Conservation (phyloP, 805 yeast genomes). For the Brettanomyces nanus region DNA sequence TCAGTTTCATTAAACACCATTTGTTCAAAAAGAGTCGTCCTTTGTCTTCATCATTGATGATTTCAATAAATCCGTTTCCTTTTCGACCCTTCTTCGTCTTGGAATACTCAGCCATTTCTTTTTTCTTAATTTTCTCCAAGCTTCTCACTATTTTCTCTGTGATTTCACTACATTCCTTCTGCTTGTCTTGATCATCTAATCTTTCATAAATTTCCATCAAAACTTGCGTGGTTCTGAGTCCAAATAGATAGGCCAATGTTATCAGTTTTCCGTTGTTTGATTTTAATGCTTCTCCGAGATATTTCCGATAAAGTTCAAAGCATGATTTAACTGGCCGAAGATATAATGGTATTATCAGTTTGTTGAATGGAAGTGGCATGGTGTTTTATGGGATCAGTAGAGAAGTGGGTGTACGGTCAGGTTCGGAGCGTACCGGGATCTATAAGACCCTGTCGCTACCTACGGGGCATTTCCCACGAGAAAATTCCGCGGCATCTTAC, state of each 20-base stretch:
- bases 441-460: too few species aligned
- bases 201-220: constrained; percentile 7
- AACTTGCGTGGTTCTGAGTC: constrained; percentile 9
- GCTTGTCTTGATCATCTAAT: background rate
- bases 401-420: too few species aligned
- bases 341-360: background rate
- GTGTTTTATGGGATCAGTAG: too few species aligned
- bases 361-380: too few species aligned
- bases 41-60: constrained; percentile 51
- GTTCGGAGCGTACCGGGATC: too few species aligned
- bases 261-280: constrained; percentile 5
- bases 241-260: constrained; percentile 13
- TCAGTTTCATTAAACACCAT: constrained; percentile 10
- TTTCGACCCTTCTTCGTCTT: constrained; percentile 69
- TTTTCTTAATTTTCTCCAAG: constrained; percentile 75
- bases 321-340: constrained; percentile 1
- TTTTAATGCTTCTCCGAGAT: constrained; percentile 5
- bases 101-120: constrained; percentile 92
- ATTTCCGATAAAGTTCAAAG: constrained; percentile 8
- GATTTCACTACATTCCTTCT: constrained; percentile 1
- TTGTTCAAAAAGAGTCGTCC: constrained; percentile 11
- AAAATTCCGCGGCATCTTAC: too few species aligned
- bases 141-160: constrained; percentile 4
- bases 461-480: too few species aligned
- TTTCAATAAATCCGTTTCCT: constrained; percentile 56